phyloP scores from a whole-genome alignment of 176 grass and related monocot genomes.

The Canna indica region DNA sequence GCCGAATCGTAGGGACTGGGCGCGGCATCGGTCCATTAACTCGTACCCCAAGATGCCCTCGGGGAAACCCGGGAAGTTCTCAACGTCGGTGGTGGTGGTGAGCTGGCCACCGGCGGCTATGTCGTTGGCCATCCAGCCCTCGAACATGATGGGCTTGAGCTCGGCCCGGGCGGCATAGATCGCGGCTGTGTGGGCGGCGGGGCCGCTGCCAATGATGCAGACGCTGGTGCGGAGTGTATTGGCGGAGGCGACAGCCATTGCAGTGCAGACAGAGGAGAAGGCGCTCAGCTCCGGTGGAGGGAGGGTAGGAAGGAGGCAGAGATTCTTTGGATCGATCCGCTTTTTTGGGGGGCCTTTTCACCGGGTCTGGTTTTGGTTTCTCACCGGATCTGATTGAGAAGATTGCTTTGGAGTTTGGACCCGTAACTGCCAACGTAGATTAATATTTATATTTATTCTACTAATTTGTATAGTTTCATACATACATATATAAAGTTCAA shows the following conservation, averaged over 20 bases:
- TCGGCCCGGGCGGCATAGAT: slow-evolving; percentile 90
- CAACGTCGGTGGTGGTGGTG: slow-evolving; percentile 96
- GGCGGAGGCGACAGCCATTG: slow-evolving; percentile 42
- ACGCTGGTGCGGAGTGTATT: slow-evolving; percentile 46
- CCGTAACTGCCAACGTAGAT: too few species aligned
- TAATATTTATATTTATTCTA: too few species aligned
- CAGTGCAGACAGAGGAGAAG: neutral
- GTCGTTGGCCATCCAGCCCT: slow-evolving; percentile 87
- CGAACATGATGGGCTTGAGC: slow-evolving; percentile 79
- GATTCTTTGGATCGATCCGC: too few species aligned
- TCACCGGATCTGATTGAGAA: too few species aligned
- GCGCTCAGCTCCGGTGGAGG: too few species aligned
- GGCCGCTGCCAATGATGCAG: slow-evolving; percentile 91
- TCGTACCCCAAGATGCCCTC: slow-evolving; percentile 63
- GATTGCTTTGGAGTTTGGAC: too few species aligned
- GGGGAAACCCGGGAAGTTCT: slow-evolving; percentile 88
- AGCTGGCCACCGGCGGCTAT: slow-evolving; percentile 80
- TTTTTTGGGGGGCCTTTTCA: too few species aligned
- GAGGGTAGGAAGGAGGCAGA: too few species aligned
- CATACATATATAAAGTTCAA: too few species aligned
- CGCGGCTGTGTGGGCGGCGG: slow-evolving; percentile 82
- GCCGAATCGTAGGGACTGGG: slow-evolving; percentile 53
- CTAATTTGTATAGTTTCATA: too few species aligned
- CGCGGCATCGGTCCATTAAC: slow-evolving; percentile 68
- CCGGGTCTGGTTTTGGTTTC: too few species aligned